phyloP scores from a whole-genome alignment of 306 rosid genomes.

The Pachyrhizus erosus region DNA sequence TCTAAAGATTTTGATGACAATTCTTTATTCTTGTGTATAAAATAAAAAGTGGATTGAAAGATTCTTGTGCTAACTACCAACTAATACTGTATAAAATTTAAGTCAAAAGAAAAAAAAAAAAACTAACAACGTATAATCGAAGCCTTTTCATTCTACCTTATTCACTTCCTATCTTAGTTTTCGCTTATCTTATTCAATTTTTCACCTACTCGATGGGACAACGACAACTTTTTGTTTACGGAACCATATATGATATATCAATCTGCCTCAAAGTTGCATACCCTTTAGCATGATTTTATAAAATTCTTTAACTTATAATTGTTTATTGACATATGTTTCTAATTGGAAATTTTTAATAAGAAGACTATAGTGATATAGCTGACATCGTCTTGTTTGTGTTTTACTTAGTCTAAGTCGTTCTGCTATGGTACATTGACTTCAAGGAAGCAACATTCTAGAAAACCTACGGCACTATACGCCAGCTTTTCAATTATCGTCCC shows the following conservation, averaged over 20 bases:
- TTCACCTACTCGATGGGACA: constrained; percentile 23
- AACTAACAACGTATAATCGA: not conserved
- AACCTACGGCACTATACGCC: not conserved
- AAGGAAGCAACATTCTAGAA: constrained; percentile 43
- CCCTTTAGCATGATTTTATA: not conserved
- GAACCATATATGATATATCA: not conserved
- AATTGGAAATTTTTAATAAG: not conserved
- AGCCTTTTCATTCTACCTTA: not conserved
- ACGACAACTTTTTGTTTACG: not conserved
- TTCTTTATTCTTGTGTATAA: not conserved
- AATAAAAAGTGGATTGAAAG: not conserved
- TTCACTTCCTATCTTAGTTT: constrained; percentile 20
- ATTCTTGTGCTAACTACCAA: constrained; percentile 28
- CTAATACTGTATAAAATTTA: not conserved
- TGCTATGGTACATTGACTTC: constrained; percentile 31
- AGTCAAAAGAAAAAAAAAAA: constrained; percentile 12
- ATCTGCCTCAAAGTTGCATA: constrained; percentile 28
- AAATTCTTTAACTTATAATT: constrained; percentile 7
- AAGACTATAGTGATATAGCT: not conserved
- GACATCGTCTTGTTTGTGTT: constrained; percentile 27
- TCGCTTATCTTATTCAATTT: not conserved
- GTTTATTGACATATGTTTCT: constrained; percentile 10
- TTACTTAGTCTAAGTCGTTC: constrained; percentile 39
- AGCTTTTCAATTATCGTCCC: not conserved
- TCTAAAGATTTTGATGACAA: not conserved